Evolutionary conservation across 306 rosid genomes (phyloP).

Genomic region (Vigna nakashimae): DNA sequence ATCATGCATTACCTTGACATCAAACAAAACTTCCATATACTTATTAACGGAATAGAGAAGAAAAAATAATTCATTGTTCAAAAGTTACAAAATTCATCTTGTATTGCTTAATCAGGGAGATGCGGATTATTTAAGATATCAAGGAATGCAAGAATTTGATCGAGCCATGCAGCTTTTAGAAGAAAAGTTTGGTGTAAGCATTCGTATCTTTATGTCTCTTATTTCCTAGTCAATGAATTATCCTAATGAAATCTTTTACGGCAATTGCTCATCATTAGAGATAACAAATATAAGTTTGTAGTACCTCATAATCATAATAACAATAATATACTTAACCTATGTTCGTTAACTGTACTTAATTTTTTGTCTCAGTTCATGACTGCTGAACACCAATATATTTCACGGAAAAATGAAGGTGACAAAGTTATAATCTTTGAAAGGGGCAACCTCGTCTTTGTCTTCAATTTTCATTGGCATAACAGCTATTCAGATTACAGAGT

Average conservation of each 20-base stretch:
- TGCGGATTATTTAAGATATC: constrained; percentile 80
- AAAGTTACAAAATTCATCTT: constrained; percentile 27
- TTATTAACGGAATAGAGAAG: neutral
- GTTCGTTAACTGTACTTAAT: constrained; percentile 33
- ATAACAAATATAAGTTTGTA: constrained; percentile 21
- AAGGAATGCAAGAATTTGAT: constrained; percentile 95
- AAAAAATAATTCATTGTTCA: neutral
- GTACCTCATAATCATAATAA: neutral
- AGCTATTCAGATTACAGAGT: constrained; percentile 85
- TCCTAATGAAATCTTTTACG: constrained; percentile 31
- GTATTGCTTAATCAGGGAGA: constrained; percentile 73
- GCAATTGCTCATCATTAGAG: constrained; percentile 33
- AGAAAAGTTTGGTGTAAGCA: constrained; percentile 85
- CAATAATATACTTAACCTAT: neutral
- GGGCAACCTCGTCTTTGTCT: constrained; percentile 84
- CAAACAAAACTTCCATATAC: constrained; percentile 17
- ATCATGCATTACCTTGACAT: constrained; percentile 10
- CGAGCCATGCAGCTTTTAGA: constrained; percentile 96
- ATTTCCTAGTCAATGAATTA: constrained; percentile 24
- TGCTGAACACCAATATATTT: constrained; percentile 83
- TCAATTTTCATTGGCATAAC: constrained; percentile 91
- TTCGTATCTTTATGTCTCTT: constrained; percentile 17
- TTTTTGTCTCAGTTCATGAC: constrained; percentile 89
- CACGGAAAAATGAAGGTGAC: constrained; percentile 83
- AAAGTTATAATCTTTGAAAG: constrained; percentile 80